Evolutionary conservation across 495 filamentous ascomycete species (phyloP), one percentile per base, ranked within the genome.

Genomic region (Chaetomium cochliodes): DNA sequence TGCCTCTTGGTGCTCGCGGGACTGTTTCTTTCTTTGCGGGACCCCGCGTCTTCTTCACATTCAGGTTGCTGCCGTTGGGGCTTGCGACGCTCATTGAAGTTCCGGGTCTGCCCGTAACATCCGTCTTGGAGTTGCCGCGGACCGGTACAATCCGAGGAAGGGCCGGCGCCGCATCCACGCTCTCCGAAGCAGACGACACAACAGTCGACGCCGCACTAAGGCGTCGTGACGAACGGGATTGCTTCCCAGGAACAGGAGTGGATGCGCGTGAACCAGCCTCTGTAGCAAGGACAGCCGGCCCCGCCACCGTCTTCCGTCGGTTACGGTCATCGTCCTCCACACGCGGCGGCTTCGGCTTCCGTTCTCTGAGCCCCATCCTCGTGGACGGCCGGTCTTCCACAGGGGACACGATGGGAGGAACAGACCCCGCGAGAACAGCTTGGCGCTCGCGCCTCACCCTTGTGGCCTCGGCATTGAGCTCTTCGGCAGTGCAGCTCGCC

Each of bases 321-420:
- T 81, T 79, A 46, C 79, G 79, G 28, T 82, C 85, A 9, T 81
- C 79, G 2, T 85, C 82, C 23, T 85, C 83, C 1, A 79, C 78
- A 18, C 78, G 76, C 4, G 72, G 39, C 18, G 75, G 67, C 59
- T 76, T 82, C 0, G 76, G 75, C 70, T 90, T 93, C 58, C 92
- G 85, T 51, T 86, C 86, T 39, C 93, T 82, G 46, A 94, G 82
- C 63, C 90, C 84, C 83, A 89, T 90, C 55, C 87, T 84, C 15
- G 82, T 82, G 16, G 83, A 80, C 8, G 82, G 77, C 18, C 78
- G 68, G 11, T 78, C 69, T 7, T 58, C 67, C 15, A 53, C 50
- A 12, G 78, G 60, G 37, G 75, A 75, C 11, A 76, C 66, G 1
- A 79, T 69, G 25, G 70, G 65, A 0, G 74, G 61, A 23, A 67